Conservation (phyloP, 345 rosid genomes). For the Conringia planisiliqua region DNA sequence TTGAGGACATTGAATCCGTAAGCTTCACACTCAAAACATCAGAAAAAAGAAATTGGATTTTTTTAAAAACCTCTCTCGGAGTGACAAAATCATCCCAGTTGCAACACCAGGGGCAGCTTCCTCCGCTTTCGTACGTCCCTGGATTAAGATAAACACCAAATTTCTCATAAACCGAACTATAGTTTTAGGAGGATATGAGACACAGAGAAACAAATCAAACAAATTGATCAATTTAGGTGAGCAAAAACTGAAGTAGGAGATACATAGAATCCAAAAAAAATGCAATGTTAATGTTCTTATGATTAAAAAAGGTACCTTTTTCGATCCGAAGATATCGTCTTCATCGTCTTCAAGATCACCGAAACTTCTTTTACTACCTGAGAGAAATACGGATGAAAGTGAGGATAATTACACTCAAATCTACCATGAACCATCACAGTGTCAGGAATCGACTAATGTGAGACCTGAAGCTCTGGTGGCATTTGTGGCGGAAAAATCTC, state of each 20-base stretch:
- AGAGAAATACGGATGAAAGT: neutral
- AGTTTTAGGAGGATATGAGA: too few relatives aligned
- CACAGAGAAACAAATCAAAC: neutral
- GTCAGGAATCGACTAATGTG: neutral
- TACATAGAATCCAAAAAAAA: neutral
- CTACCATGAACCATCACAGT: neutral
- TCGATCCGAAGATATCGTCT: conserved; percentile 80
- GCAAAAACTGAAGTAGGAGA: neutral
- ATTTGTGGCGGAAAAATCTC: conserved; percentile 57
- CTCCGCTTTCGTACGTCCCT: conserved; percentile 63
- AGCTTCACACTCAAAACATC: neutral
- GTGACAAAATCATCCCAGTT: conserved; percentile 79
- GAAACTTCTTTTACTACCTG: conserved; percentile 75
- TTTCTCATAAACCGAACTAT: neutral
- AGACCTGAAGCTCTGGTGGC: conserved; percentile 55
- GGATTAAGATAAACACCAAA: neutral
- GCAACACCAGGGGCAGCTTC: conserved; percentile 80
- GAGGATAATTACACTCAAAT: neutral
- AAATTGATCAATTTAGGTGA: neutral
- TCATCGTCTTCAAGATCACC: conserved; percentile 90
- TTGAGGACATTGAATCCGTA: neutral
- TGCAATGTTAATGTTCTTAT: neutral
- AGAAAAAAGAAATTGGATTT: neutral
- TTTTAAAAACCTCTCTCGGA: conserved; percentile 73
- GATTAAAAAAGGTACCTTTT: conserved; percentile 46